These are phyloP conservation scores for Lentinula sp. DNA, from an alignment of 768 basidiomycete genomes.

Conservation along the genomic window DNA sequence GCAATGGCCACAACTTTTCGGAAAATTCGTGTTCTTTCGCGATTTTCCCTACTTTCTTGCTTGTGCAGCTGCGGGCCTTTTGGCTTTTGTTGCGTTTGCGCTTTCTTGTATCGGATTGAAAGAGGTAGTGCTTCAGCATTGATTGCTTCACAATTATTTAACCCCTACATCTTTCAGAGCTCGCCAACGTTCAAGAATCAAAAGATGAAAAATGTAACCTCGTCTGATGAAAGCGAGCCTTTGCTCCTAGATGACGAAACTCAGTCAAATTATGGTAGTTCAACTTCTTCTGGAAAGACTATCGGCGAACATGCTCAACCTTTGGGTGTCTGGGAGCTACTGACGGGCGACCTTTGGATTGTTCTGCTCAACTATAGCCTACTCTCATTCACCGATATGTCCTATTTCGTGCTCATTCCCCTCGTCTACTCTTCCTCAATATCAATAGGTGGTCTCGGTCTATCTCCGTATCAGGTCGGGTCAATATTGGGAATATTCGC, in stretches of 20 bases:
- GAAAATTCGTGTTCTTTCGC: slow-evolving; percentile 16
- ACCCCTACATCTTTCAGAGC: background rate
- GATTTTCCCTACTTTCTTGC: slow-evolving; percentile 31
- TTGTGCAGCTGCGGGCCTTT: slow-evolving; percentile 21
- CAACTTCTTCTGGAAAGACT: background rate
- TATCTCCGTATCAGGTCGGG: slow-evolving; percentile 44
- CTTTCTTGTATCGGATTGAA: slow-evolving; percentile 16
- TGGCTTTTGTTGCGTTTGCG: slow-evolving; percentile 16
- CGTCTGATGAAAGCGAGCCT: background rate
- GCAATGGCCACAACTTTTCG: slow-evolving; percentile 21
- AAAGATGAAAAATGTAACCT: background rate
- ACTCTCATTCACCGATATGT: slow-evolving; percentile 23
- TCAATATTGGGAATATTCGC: slow-evolving; percentile 41
- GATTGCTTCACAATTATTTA: background rate
- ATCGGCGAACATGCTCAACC: slow-evolving; percentile 1
- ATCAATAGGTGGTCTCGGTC: slow-evolving; percentile 44
- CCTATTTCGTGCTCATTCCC: slow-evolving; percentile 20
- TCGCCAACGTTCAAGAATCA: background rate
- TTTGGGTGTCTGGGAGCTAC: slow-evolving; percentile 13
- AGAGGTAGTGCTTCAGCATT: slow-evolving; percentile 16
- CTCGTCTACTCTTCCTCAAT: slow-evolving; percentile 39
- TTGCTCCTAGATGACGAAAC: background rate
- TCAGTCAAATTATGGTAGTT: background rate
- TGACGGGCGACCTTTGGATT: slow-evolving; percentile 19
- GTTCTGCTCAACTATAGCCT: slow-evolving; percentile 19